Evolutionary conservation across 1,284 basidiomycete species (phyloP), one percentile per base, ranked within the genome.

Genomic region (Sporisorium graminicola): DNA sequence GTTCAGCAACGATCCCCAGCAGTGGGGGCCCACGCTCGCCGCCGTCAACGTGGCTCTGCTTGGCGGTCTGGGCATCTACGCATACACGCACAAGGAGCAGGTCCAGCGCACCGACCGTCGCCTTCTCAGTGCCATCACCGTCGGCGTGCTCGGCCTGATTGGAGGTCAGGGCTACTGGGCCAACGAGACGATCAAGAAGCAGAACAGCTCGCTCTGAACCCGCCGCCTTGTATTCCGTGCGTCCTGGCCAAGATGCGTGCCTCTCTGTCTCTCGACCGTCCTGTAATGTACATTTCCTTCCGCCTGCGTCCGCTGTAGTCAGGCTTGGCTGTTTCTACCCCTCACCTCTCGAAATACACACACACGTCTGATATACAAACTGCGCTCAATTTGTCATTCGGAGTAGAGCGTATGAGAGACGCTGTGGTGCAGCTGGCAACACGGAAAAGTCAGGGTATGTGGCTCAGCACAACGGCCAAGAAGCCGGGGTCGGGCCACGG

Each of bases 31-130:
- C 29, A 66, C 82, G 3, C 81, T 85, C 29, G 80, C 79, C 51
- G 79, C 75, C n/a, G 74, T 82, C 65, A 84, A 85, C 69, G 77
- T 76, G 20, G 82, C 77, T 9, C 44, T 84, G 6, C 74, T 85
- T 22, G 83, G 80, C 46, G 82, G 82, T 29, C 56, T 83, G 40
- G 83, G 84, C 31, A 56, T 82, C 64, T 82, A 77, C 59, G 84
- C 79, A 14, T 85, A 84, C 82, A 75, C 71, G 40, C 74, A 82
- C 74, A 71, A 75, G 72, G 77, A 80, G 49, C 53, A 83, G 58
- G 73, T 77, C 33, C 60, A 77, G 56, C 57, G 69, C 16, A 80
- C 74, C 67, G 84, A 85, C 70, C 63, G 74, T 24, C 59, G 77
- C 24, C 54, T 84, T n/a, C 29, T 85, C 31, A 75, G 65, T 44